A percentile compares a stretch with the other conserved stretches of the same genome.
Evolutionary conservation across 163 green algal species (phyloP).

Genomic region (Scenedesmus sp.): DNA sequence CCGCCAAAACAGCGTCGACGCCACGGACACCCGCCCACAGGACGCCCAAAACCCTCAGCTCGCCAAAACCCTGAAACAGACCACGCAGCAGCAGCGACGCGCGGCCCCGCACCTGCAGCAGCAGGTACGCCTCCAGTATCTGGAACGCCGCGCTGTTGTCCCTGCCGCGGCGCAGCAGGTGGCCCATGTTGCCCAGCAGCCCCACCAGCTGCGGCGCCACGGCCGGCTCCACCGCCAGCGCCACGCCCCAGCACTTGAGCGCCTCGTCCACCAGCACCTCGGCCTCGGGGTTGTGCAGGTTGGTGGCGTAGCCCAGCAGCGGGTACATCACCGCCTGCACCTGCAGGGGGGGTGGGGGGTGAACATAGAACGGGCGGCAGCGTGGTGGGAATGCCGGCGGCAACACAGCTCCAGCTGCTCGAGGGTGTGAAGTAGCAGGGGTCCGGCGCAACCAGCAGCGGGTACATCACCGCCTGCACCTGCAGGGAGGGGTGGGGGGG

Average conservation of each 20-base stretch:
- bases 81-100: not conserved
- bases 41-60: not conserved
- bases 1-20: too few relatives aligned
- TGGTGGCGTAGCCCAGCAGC: conserved; percentile 75
- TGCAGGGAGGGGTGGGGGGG: conserved; percentile 35
- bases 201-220: conserved; percentile 53
- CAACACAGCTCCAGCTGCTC: too few relatives aligned
- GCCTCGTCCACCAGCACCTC: conserved; percentile 85
- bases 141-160: conserved; percentile 58
- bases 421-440: conserved; percentile 45
- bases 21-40: too few relatives aligned
- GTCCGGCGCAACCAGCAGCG: conserved; percentile 76
- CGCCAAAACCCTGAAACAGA: not conserved
- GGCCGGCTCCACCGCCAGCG: conserved; percentile 57
- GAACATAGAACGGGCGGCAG: too few relatives aligned
- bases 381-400: too few relatives aligned
- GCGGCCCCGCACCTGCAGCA: conserved; percentile 56
- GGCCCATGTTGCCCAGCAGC: conserved; percentile 64
- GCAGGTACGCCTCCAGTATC: conserved; percentile 74
- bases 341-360: too few relatives aligned
- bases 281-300: conserved; percentile 58
- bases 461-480: conserved; percentile 75
- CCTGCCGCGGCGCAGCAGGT: conserved; percentile 71
- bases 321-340: conserved; percentile 78
- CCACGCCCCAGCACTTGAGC: conserved; percentile 75